phyloP scores from a whole-genome alignment of 2,329 filamentous ascomycete species.

The Chaetomium sp. region DNA sequence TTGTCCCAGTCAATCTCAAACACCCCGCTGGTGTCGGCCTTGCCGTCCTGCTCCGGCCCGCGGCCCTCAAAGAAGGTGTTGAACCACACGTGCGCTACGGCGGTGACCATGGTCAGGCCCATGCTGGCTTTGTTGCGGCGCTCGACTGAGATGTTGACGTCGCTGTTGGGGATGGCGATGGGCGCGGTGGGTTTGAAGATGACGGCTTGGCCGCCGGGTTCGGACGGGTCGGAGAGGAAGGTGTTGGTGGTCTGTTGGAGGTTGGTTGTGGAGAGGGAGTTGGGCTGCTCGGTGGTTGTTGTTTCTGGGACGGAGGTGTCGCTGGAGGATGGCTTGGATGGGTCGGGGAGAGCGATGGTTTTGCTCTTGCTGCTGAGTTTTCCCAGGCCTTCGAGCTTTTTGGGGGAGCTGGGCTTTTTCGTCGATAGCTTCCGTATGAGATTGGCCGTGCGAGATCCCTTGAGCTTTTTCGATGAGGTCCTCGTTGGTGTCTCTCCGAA shows the following conservation, averaged over 20 bases:
- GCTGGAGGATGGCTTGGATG: slow-evolving; percentile 11
- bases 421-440: slow-evolving; percentile 24
- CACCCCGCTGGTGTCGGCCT: slow-evolving; percentile 59
- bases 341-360: slow-evolving; percentile 25
- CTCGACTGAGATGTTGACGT: slow-evolving; percentile 87
- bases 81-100: slow-evolving; percentile 94
- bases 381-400: slow-evolving; percentile 17
- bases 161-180: slow-evolving; percentile 69
- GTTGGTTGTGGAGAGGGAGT: slow-evolving; percentile 15
- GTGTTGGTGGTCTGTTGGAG: slow-evolving; percentile 5
- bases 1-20: slow-evolving; percentile 55
- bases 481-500: slow-evolving; percentile 24
- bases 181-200: slow-evolving; percentile 67
- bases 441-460: slow-evolving; percentile 10
- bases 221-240: slow-evolving; percentile 32
- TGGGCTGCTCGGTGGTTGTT: slow-evolving; percentile 1
- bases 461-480: slow-evolving; percentile 18
- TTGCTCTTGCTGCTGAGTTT: slow-evolving; percentile 22
- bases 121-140: slow-evolving; percentile 69
- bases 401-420: slow-evolving; percentile 13
- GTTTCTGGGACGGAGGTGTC: not conserved
- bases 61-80: slow-evolving; percentile 87
- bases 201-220: slow-evolving; percentile 62
- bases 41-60: slow-evolving; percentile 61
- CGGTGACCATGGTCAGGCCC: slow-evolving; percentile 83